These are phyloP conservation scores for Fonsecaea pugnacius DNA, from an alignment of 2,329 filamentous ascomycete species.

Conservation along the genomic window DNA sequence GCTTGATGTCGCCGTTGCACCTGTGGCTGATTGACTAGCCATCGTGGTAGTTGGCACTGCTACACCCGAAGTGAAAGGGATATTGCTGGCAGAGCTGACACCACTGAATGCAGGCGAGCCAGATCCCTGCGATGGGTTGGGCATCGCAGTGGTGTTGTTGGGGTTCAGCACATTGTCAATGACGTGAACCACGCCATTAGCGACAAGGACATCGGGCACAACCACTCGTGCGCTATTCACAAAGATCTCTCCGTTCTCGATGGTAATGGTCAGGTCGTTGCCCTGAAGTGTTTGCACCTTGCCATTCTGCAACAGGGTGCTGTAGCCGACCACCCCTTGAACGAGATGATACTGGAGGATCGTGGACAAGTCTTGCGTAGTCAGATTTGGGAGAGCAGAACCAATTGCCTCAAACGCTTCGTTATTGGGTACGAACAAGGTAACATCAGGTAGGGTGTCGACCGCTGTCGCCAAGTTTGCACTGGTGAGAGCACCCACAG, in stretches of 20 bases:
- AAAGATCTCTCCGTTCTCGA: conserved; percentile 51
- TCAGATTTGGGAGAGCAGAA: conserved; percentile 56
- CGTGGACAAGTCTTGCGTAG: conserved; percentile 52
- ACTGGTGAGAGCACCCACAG: conserved; percentile 53
- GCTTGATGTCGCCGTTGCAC: conserved; percentile 13
- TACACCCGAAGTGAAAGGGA: conserved; percentile 62
- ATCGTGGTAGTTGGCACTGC: conserved; percentile 46
- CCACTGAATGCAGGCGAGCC: conserved; percentile 60
- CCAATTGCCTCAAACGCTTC: conserved; percentile 64
- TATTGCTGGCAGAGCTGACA: conserved; percentile 54
- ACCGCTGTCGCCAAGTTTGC: conserved; percentile 40
- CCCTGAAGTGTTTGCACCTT: conserved; percentile 51
- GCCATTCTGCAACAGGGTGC: conserved; percentile 53
- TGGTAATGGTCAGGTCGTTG: conserved; percentile 54
- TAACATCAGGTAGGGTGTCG: conserved; percentile 53
- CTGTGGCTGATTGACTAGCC: conserved; percentile 17
- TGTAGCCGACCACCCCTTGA: conserved; percentile 56
- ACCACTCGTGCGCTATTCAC: conserved; percentile 60
- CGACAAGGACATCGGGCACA: conserved; percentile 53
- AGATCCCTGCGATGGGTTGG: conserved; percentile 49
- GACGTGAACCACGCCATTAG: conserved; percentile 63
- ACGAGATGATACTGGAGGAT: conserved; percentile 70
- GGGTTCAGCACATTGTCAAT: conserved; percentile 66
- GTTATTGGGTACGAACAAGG: conserved; percentile 68
- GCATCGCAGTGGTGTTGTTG: conserved; percentile 51